Evolutionary conservation across 140 eudicot species (phyloP).

Genomic region (Cichorium intybus): DNA sequence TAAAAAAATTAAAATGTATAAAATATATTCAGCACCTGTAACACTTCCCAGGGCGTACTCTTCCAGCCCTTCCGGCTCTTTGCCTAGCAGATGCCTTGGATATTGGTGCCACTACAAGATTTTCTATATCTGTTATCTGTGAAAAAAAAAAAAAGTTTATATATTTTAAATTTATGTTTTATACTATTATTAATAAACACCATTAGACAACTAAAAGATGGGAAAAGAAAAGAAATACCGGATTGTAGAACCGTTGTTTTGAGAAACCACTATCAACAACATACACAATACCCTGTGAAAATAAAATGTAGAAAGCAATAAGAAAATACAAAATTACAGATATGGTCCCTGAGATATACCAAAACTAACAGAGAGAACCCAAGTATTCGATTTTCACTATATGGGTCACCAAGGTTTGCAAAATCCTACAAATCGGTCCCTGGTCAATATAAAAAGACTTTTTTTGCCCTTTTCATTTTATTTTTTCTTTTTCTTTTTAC

Average conservation of each 20-base stretch:
- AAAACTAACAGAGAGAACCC: no score
- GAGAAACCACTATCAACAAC: conserved; percentile 97
- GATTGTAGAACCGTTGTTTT: conserved; percentile 87
- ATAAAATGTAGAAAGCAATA: conserved; percentile 3
- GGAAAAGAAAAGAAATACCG: conserved; percentile 48
- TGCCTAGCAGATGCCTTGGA: conserved; percentile 98
- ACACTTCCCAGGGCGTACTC: conserved; percentile 96
- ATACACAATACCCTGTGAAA: conserved; percentile 78
- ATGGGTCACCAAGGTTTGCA: no score
- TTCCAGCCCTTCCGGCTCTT: conserved; percentile 96
- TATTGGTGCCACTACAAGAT: conserved; percentile 91
- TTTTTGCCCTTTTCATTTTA: no score
- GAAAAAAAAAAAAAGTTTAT: neutral
- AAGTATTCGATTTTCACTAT: no score
- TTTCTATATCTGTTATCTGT: conserved; percentile 91
- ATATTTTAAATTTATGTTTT: neutral
- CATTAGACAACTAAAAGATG: neutral
- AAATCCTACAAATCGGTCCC: no score
- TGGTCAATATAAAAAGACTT: no score
- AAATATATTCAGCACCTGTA: conserved; percentile 53
- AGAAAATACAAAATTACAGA: no score
- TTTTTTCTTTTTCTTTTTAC: no score
- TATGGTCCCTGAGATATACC: no score
- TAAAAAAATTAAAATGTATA: neutral
- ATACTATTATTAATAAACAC: neutral